These are phyloP conservation scores for Trichaptum fuscoviolaceum DNA, from an alignment of 768 basidiomycete species.

Conservation along the genomic window DNA sequence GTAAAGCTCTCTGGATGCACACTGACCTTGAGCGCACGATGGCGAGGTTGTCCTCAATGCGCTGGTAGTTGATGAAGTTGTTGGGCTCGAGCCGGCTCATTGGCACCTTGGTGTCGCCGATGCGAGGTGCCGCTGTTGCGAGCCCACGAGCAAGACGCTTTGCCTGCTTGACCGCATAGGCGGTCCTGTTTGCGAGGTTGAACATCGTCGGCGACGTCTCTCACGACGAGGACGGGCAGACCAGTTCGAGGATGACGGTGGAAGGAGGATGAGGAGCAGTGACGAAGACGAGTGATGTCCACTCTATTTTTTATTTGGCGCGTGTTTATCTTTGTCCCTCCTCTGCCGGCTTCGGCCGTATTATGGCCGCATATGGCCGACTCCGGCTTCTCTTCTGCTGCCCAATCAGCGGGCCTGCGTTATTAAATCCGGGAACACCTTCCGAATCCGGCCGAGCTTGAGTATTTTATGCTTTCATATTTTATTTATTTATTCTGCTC, in stretches of 20 bases:
- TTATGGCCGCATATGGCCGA: not conserved
- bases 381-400: not conserved
- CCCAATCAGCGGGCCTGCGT: not conserved
- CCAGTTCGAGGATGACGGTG: conserved; percentile 4
- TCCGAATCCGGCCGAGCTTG: not conserved
- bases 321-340: not conserved
- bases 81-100: conserved; percentile 84
- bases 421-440: not conserved
- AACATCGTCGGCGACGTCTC: conserved; percentile 50
- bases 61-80: conserved; percentile 89
- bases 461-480: not conserved
- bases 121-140: conserved; percentile 76
- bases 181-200: conserved; percentile 49
- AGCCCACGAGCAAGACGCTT: conserved; percentile 59
- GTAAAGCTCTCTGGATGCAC: not conserved
- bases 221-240: conserved; percentile 10
- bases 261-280: not conserved
- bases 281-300: not conserved
- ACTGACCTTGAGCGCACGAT: conserved; percentile 76
- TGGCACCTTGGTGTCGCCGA: conserved; percentile 85
- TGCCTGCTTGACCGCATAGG: conserved; percentile 46
- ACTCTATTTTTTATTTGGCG: conserved; percentile 1
- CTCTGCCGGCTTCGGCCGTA: not conserved
- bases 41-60: conserved; percentile 95
- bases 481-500: not conserved